These are phyloP conservation scores for Reticulascus tulasneorum DNA, from an alignment of 2,329 filamentous ascomycete species.

Conservation along the genomic window DNA sequence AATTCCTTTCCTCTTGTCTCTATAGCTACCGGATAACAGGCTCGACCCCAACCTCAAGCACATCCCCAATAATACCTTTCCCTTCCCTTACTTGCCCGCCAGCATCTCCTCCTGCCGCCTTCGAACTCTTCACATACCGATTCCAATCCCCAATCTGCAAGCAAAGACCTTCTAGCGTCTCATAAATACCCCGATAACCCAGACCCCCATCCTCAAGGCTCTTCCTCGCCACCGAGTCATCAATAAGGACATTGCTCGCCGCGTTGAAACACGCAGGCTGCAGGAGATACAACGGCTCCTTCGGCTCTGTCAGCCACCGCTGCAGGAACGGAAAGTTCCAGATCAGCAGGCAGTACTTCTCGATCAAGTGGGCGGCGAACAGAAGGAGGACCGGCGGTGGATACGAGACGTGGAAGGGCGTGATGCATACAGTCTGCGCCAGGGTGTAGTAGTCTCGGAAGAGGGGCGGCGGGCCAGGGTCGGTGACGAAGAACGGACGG, in stretches of 20 bases:
- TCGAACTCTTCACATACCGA: slow-evolving; percentile 6
- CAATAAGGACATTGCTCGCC: slow-evolving; percentile 29
- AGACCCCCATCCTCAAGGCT: slow-evolving; percentile 35
- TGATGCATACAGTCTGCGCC: slow-evolving; percentile 23
- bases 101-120: neutral
- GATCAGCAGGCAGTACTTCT: slow-evolving; percentile 27
- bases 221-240: slow-evolving; percentile 32
- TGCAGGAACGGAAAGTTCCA: slow-evolving; percentile 20
- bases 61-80: slow-evolving; percentile 7
- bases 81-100: slow-evolving; percentile 3
- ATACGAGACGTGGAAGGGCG: slow-evolving; percentile 24
- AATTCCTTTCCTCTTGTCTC: neutral
- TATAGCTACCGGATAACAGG: slow-evolving; percentile 8
- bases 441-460: slow-evolving; percentile 37
- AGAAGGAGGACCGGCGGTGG: slow-evolving; percentile 33
- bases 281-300: slow-evolving; percentile 29
- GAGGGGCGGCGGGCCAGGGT: slow-evolving; percentile 39
- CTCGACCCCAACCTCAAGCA: slow-evolving; percentile 9
- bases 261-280: slow-evolving; percentile 37
- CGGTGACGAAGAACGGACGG: slow-evolving; percentile 46
- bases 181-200: slow-evolving; percentile 33
- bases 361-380: slow-evolving; percentile 31
- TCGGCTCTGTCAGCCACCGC: slow-evolving; percentile 25
- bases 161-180: slow-evolving; percentile 36
- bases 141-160: slow-evolving; percentile 39